phyloP scores from a whole-genome alignment of 371 early-diverging fungal genomes.

The Mortierella sp. region DNA sequence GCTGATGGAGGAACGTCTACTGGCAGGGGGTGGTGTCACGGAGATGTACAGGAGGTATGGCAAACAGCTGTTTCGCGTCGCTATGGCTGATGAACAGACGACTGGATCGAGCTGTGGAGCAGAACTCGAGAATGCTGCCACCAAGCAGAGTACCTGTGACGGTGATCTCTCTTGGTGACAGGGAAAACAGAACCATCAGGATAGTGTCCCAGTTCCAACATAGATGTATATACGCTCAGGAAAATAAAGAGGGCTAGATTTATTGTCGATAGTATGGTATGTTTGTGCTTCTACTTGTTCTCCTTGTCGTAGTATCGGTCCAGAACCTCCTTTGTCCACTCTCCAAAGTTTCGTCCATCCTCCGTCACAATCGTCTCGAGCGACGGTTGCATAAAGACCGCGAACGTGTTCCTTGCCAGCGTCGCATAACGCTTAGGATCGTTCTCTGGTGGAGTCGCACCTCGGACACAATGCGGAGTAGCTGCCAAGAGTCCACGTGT shows the following conservation, averaged over 20 bases:
- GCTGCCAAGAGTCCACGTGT: slow-evolving; percentile 62
- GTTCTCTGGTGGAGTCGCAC: slow-evolving; percentile 49
- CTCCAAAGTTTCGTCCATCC: slow-evolving; percentile 65
- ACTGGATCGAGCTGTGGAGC: slow-evolving; percentile 31
- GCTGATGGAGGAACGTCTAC: slow-evolving; percentile 78
- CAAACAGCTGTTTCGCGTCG: slow-evolving; percentile 75
- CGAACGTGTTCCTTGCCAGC: slow-evolving; percentile 70
- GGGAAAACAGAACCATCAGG: neutral
- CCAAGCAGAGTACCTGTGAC: slow-evolving; percentile 45
- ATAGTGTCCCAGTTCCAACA: no score
- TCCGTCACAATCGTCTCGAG: slow-evolving; percentile 55
- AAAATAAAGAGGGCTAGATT: no score
- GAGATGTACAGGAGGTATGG: slow-evolving; percentile 81
- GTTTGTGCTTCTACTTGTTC: slow-evolving; percentile 1
- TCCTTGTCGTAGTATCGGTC: slow-evolving; percentile 55
- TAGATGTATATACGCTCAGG: no score
- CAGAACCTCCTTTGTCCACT: slow-evolving; percentile 66
- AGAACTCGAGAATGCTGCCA: slow-evolving; percentile 24
- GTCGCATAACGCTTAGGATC: slow-evolving; percentile 47
- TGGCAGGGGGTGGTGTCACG: slow-evolving; percentile 82
- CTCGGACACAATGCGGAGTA: slow-evolving; percentile 73
- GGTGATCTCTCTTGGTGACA: slow-evolving; percentile 53
- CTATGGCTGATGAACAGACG: slow-evolving; percentile 60
- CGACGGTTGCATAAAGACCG: slow-evolving; percentile 70
- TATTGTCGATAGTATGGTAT: no score